Base-by-base conservation (phyloP, 495 filamentous ascomycete genomes). In the Aspergillus bertholletiae region DNA sequence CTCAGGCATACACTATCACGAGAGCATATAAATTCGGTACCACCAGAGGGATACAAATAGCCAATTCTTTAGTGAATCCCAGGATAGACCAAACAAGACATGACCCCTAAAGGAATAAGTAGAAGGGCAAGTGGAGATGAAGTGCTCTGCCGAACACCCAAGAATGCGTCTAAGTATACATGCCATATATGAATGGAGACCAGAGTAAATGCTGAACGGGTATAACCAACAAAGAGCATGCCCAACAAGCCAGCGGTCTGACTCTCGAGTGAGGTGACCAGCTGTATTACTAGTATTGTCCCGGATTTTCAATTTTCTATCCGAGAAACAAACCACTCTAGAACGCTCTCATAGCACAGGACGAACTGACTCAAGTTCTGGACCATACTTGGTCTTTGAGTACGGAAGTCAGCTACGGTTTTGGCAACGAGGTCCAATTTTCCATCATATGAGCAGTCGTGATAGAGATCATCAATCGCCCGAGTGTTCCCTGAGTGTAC, bases 291-390 rank as follows among this genome's bases (percentile, higher is more conserved):
- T 53, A 11, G 23, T 18, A 35, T 46, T 59, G 54, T 35, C 12
- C 5, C 28, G 12, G 32, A 7, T 22, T 32, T n/a, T 57, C 58
- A n/a, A n/a, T 65, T 60, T 17, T 60, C 46, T 57, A 65, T 71
- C 66, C 82, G 74, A 50, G 72, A 73, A 39, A 77, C 73, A 17
- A 92, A 71, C 94, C 94, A 98, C 70, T 97, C 94, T 39, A 96
- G 73, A 7, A 97, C 81, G 24, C 88, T 95, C 72, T 98, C 94
- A 67, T 98, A 98, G 65, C 94, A 98, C 35, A 98, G 81, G 51
- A 96, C 93, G 71, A 87, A 98, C 70, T 98, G 94, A 56, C 90
- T 82, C 56, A 98, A 74, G 60, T 88, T 96, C 72, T 98, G 94
- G 50, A 98, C 93, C 94, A 97, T 97, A 72, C 91, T 96, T 7